Evolutionary conservation across 2,329 filamentous ascomycete species (phyloP).

Genomic region (Beauveria scarabaeidicola): DNA sequence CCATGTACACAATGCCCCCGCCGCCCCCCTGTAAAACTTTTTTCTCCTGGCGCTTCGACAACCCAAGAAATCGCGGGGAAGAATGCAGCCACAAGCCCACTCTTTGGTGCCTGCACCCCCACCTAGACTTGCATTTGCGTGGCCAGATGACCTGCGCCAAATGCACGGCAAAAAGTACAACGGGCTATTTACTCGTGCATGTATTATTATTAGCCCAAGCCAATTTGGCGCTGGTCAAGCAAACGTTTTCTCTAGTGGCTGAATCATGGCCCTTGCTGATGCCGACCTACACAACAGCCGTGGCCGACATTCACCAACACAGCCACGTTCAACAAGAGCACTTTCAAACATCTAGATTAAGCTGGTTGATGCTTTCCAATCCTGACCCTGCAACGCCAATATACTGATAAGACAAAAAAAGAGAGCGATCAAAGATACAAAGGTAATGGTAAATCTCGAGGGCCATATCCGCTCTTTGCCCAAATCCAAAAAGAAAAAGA

Average conservation of each 20-base stretch:
- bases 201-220: too few relatives aligned
- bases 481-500: not conserved
- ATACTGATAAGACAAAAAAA: not conserved
- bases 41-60: too few relatives aligned
- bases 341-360: not conserved
- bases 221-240: too few relatives aligned
- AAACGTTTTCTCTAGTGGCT: too few relatives aligned
- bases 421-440: not conserved
- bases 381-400: constrained; percentile 2
- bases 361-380: not conserved
- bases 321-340: not conserved
- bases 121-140: not conserved
- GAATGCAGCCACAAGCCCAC: not conserved
- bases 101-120: not conserved
- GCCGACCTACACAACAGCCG: too few relatives aligned
- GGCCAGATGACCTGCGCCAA: not conserved
- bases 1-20: too few relatives aligned
- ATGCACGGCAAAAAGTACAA: not conserved
- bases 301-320: too few relatives aligned
- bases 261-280: too few relatives aligned
- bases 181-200: too few relatives aligned
- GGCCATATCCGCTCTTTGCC: not conserved
- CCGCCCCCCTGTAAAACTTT: too few relatives aligned
- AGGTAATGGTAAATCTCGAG: not conserved
- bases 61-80: not conserved